phyloP scores from a whole-genome alignment of 257 asterid genomes.

The Prunella vulgaris region DNA sequence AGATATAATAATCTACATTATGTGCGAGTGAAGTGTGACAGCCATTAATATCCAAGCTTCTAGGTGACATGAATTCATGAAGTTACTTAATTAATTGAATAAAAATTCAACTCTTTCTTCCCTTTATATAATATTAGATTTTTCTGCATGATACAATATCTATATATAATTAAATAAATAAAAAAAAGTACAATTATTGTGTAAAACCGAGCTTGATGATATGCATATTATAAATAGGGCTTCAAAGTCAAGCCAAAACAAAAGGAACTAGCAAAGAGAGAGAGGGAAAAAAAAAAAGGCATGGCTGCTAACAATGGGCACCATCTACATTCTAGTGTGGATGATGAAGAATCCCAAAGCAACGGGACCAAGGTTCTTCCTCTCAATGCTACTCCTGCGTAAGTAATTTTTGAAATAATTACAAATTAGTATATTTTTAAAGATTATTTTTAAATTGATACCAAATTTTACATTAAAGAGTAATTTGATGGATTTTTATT shows the following conservation, averaged over 20 bases:
- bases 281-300: not conserved
- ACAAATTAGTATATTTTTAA: not conserved
- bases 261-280: not conserved
- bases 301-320: slow-evolving; percentile 38
- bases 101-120: not conserved
- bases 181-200: not conserved
- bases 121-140: not conserved
- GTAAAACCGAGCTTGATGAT: not conserved
- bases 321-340: slow-evolving; percentile 10
- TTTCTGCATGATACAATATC: not conserved
- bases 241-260: not conserved
- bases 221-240: slow-evolving; percentile 10
- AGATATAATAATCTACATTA: not conserved
- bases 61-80: slow-evolving; percentile 20
- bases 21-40: slow-evolving; percentile 20
- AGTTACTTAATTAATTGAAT: not conserved
- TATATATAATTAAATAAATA: not conserved
- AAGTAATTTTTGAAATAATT: too few species aligned
- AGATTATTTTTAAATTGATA: too few species aligned
- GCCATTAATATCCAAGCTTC: slow-evolving; percentile 24
- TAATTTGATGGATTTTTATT: not conserved
- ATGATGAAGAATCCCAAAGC: slow-evolving; percentile 47
- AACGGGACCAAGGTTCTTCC: slow-evolving; percentile 41
- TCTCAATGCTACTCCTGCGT: slow-evolving; percentile 35
- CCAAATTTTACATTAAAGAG: too few species aligned